These are phyloP conservation scores for Rhynchospora breviuscula DNA, from an alignment of 176 grass and related monocot genomes.

Conservation along the genomic window DNA sequence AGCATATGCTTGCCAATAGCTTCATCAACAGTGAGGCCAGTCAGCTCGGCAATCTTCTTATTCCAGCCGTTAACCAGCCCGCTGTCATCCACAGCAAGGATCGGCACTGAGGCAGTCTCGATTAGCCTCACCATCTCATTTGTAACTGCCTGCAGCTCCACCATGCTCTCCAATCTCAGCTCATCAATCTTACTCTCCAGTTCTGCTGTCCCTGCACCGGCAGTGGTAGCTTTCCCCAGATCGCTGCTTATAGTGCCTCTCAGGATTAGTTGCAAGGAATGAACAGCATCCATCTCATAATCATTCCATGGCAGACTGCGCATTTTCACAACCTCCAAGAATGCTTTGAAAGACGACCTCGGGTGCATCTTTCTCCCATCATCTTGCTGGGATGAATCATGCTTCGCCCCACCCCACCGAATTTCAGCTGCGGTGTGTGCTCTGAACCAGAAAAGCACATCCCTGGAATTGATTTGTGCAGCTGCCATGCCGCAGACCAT, in stretches of 20 bases:
- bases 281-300: conserved; percentile 93
- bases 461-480: conserved; percentile 75
- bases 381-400: conserved; percentile 63
- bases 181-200: conserved; percentile 62
- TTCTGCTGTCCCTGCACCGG: neutral
- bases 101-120: conserved; percentile 87
- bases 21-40: conserved; percentile 62
- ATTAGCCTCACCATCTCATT: conserved; percentile 97
- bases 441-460: conserved; percentile 89
- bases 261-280: conserved; percentile 91
- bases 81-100: conserved; percentile 79
- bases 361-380: conserved; percentile 89
- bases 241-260: conserved; percentile 50
- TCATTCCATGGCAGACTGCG: conserved; percentile 79
- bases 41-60: conserved; percentile 71
- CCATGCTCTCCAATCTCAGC: conserved; percentile 71
- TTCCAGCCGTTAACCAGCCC: conserved; percentile 95
- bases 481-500: conserved; percentile 80
- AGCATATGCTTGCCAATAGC: conserved; percentile 87
- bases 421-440: conserved; percentile 79
- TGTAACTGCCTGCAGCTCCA: conserved; percentile 80
- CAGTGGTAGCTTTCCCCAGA: conserved; percentile 2
- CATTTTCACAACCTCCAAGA: conserved; percentile 92
- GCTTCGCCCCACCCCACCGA: conserved; percentile 88
- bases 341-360: conserved; percentile 84